phyloP scores from a whole-genome alignment of 495 filamentous ascomycete species.

The Penicillium ochrochloron region DNA sequence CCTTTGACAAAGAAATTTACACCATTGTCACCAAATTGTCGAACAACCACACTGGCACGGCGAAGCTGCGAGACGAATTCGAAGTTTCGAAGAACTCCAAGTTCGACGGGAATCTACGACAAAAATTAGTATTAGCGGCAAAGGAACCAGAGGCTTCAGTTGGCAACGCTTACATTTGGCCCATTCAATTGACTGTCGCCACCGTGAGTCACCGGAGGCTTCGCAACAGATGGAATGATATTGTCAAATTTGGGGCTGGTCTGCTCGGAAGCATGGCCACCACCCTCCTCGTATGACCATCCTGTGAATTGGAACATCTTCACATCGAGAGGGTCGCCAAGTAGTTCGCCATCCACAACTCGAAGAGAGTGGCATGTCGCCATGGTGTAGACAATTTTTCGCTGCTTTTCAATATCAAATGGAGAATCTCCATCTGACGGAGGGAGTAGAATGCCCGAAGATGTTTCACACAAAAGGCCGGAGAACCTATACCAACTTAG shows the following conservation, averaged over 20 bases:
- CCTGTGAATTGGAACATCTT: constrained; percentile 99
- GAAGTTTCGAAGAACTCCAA: constrained; percentile 85
- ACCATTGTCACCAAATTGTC: constrained; percentile 77
- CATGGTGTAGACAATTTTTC: constrained; percentile 87
- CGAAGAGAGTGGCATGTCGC: constrained; percentile 95
- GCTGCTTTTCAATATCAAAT: constrained; percentile 65
- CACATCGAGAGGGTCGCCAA: constrained; percentile 94
- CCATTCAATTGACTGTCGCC: constrained; percentile 15
- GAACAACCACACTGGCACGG: constrained; percentile 88
- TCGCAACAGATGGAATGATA: constrained; percentile 79
- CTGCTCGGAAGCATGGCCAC: constrained; percentile 46
- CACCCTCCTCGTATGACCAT: constrained; percentile 91
- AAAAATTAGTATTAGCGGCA: constrained; percentile 1
- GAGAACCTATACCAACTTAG: constrained; percentile 56
- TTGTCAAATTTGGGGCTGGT: constrained; percentile 66
- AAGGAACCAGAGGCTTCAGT: neutral
- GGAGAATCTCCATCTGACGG: constrained; percentile 52
- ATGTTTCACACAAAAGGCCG: constrained; percentile 59
- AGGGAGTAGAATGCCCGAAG: constrained; percentile 55
- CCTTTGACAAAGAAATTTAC: constrained; percentile 94
- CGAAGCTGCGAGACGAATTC: constrained; percentile 98
- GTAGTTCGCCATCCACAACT: constrained; percentile 80
- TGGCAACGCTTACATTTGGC: constrained; percentile 34
- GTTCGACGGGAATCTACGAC: constrained; percentile 61
- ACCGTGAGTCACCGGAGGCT: constrained; percentile 56